phyloP scores from a whole-genome alignment of 108 stramenopile genomes.

The Nannochloropsis granulata region DNA sequence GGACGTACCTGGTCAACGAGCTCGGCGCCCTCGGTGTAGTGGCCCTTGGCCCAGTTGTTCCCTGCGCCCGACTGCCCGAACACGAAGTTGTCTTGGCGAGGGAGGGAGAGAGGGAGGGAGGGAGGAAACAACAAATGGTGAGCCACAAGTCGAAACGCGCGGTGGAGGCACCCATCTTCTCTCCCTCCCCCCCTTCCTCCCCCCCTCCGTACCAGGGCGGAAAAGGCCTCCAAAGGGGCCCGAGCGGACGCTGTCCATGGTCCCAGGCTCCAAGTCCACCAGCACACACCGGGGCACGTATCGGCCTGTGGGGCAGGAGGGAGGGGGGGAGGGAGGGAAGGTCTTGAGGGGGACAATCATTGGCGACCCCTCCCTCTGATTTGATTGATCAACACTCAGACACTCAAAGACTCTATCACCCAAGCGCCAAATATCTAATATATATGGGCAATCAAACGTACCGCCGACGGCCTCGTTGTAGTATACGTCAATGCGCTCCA shows the following conservation, averaged over 20 bases:
- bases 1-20: conserved; percentile 56
- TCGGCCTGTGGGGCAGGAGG: conserved; percentile 28
- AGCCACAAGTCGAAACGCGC: no score
- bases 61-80: conserved; percentile 71
- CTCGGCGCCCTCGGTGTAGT: conserved; percentile 88
- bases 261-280: conserved; percentile 36
- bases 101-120: no score
- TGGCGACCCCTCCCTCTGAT: no score
- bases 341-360: neutral
- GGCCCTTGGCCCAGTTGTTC: conserved; percentile 80
- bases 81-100: conserved; percentile 51
- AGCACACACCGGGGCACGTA: conserved; percentile 61
- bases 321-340: neutral
- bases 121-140: no score
- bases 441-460: neutral
- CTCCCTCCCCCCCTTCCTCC: neutral
- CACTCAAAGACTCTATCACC: no score
- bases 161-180: neutral
- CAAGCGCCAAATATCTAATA: no score
- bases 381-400: no score
- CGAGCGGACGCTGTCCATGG: conserved; percentile 58
- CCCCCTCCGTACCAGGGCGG: conserved; percentile 56
- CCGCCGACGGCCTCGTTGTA: conserved; percentile 48
- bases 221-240: conserved; percentile 60
- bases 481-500: conserved; percentile 61